A percentile compares a stretch with the other conserved stretches of the same genome.
phyloP scores from a whole-genome alignment of 495 filamentous ascomycete genomes.

The Penicillium waksmanii region DNA sequence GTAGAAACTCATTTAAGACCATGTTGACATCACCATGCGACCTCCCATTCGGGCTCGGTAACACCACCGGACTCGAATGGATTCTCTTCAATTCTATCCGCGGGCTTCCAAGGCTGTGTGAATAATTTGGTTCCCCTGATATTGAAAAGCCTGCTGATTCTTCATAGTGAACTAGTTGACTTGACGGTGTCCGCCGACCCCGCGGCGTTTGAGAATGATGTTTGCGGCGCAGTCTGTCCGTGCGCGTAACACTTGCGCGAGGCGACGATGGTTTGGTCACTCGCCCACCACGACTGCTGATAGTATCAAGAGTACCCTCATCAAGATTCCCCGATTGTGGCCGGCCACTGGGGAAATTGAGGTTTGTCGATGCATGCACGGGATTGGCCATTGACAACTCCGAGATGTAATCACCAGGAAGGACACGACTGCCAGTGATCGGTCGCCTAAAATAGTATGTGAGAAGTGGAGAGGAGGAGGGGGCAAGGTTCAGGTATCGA shows the following conservation, averaged over 20 bases:
- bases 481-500: not conserved
- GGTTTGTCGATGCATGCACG: conserved; percentile 26
- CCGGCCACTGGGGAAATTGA: conserved; percentile 25
- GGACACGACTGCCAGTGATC: conserved; percentile 13
- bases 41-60: not conserved
- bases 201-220: conserved; percentile 14
- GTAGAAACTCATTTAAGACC: not conserved
- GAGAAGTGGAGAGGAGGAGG: not conserved
- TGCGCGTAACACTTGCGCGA: conserved; percentile 17
- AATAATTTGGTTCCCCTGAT: not conserved
- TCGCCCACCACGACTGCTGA: conserved; percentile 27
- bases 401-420: conserved; percentile 22
- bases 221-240: conserved; percentile 17
- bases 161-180: not conserved
- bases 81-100: conserved; percentile 11
- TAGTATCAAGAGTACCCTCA: conserved; percentile 27
- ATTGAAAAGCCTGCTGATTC: not conserved
- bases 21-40: conserved; percentile 1
- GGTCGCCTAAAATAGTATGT: conserved; percentile 12
- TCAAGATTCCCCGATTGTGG: conserved; percentile 27
- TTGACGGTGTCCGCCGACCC: conserved; percentile 10
- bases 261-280: conserved; percentile 16
- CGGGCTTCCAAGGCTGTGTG: not conserved
- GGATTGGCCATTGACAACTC: conserved; percentile 31
- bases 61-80: conserved; percentile 12